Percentiles rank a stretch among this genome's conserved stretches.
These are phyloP conservation scores for Colletotrichum aenigma DNA, from an alignment of 2,329 filamentous ascomycete genomes.

Conservation along the genomic window DNA sequence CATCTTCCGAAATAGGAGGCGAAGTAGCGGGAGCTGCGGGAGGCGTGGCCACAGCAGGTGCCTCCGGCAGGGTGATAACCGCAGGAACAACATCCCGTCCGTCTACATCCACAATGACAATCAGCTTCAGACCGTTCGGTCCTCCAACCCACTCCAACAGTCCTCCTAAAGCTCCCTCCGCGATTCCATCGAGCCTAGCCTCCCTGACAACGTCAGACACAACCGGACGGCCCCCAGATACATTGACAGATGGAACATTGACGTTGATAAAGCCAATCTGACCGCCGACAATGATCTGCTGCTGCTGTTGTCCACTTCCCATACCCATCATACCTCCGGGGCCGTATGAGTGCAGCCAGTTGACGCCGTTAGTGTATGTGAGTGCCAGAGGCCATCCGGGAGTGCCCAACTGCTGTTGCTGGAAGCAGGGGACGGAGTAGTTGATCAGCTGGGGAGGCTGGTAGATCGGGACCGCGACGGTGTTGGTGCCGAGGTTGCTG, in stretches of 20 bases:
- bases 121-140: conserved; percentile 3
- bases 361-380: conserved; percentile 3
- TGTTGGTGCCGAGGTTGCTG: neutral
- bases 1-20: neutral
- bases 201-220: conserved; percentile 4
- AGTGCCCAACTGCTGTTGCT: neutral
- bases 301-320: neutral
- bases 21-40: neutral
- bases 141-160: conserved; percentile 1
- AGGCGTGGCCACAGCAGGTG: accelerated
- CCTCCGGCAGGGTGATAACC: neutral
- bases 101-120: neutral
- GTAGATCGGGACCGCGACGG: neutral
- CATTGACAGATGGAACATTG: neutral
- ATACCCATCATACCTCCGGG: neutral
- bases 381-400: neutral
- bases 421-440: neutral
- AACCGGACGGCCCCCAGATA: neutral
- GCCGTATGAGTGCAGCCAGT: conserved; percentile 4
- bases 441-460: neutral
- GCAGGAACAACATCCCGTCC: neutral
- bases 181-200: neutral
- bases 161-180: neutral
- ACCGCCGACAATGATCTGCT: neutral
- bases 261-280: neutral